Evolutionary conservation across 148 eudicot species (phyloP), one percentile per base, ranked within the genome.

Genomic region (Agrostemma githago): DNA sequence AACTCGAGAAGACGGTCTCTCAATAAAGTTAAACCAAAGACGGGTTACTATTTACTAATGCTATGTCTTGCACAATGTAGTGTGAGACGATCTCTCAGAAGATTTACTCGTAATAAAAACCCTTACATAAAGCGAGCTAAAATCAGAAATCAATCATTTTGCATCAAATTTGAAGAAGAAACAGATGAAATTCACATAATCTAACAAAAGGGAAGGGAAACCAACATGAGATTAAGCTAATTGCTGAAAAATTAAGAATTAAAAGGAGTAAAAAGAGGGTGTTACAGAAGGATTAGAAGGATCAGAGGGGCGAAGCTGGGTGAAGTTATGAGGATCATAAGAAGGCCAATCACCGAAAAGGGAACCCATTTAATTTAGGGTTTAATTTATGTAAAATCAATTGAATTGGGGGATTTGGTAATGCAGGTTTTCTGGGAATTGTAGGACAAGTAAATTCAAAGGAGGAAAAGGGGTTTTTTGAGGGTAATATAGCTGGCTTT

Each of bases 301-400:
- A 83, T 91, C 94, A 76, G 88, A 84, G 44, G 92, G 91, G n/a
- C 94, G 90, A 66, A 89, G 86, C 58, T 89, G 93, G 88, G 85
- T 91, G 87, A 91, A 91, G 79, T 91, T 91, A 77, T 89, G 93
- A 58, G 97, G 97, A 69, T 91, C 88, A 48, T 74, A 77, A 19
- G 97, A 91, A 38, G 97, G 97, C 94, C 85, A 86, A 17, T 88
- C 85, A 5, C 92, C 94, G 3, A 88, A 80, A 76, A 86, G 61
- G 20, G 93, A 89, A 16, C 83, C 97, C 93, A 88, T 88, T 63
- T 57, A 1, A 26, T 26, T 26, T 26, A 26, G 34, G 34, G 34
- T 26, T 26, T 26, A 26, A 26, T 26, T 26, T 26, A 48, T 48
- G 54, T 9, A 48, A 8, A 48, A 48, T 26, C 34, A 26, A 48